Evolutionary conservation across 805 yeast genomes (phyloP).

Genomic region (Yarrowia phangngaensis): DNA sequence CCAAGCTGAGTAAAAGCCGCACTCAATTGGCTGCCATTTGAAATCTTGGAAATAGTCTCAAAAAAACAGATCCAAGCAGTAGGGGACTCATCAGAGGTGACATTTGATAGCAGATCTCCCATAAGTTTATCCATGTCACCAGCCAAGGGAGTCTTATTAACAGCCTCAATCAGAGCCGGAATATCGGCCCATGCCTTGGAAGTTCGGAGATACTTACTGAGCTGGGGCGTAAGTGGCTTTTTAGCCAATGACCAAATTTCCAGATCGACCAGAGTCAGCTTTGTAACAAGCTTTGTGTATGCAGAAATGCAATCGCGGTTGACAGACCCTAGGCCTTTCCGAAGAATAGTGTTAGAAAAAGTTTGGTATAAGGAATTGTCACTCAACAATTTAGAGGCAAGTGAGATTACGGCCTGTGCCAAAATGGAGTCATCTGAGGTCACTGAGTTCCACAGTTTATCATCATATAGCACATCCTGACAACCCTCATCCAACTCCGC

Average conservation of each 20-base stretch:
- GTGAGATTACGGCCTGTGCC: conserved; percentile 43
- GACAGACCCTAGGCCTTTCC: conserved; percentile 32
- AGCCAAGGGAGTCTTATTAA: conserved; percentile 6
- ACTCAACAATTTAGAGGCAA: conserved; percentile 39
- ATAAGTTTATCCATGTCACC: conserved; percentile 1
- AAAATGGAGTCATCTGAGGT: conserved; percentile 43
- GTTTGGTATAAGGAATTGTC: conserved; percentile 27
- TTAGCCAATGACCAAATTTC: conserved; percentile 32
- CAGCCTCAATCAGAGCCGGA: conserved; percentile 8
- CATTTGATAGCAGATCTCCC: conserved; percentile 2
- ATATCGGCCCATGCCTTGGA: conserved; percentile 20
- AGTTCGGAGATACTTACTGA: conserved; percentile 16
- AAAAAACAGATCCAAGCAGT: conserved; percentile 19
- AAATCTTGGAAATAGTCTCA: conserved; percentile 8
- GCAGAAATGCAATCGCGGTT: conserved; percentile 11
- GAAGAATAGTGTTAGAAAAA: conserved; percentile 29
- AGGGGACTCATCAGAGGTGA: conserved; percentile 12
- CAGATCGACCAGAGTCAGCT: conserved; percentile 45
- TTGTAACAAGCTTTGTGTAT: conserved; percentile 37
- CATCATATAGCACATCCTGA: conserved; percentile 42
- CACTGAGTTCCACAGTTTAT: conserved; percentile 47
- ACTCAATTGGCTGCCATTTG: conserved; percentile 10
- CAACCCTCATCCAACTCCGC: conserved; percentile 30
- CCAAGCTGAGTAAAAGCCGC: conserved; percentile 13
- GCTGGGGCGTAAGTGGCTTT: conserved; percentile 16